Conservation (phyloP, 139 green algal genomes). For the Ettlia oleoabundans region DNA sequence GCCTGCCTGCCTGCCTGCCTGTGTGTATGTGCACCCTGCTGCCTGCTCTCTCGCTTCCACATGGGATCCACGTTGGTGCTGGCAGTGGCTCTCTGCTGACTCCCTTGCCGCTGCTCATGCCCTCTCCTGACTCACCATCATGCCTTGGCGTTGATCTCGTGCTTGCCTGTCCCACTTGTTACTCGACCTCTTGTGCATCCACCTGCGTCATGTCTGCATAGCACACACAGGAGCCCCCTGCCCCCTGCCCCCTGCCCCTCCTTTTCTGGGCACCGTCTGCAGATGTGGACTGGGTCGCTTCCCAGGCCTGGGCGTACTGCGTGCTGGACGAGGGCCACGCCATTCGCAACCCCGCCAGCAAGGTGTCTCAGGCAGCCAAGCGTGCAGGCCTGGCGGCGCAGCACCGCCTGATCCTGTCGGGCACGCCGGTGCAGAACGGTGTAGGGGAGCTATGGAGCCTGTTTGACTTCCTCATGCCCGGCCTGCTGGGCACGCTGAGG, state of each 20-base stretch:
- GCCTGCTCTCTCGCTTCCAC: too few relatives aligned
- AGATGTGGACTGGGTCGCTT: slow-evolving; percentile 80
- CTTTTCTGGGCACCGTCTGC: not conserved
- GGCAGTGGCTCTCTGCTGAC: too few relatives aligned
- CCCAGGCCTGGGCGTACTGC: slow-evolving; percentile 83
- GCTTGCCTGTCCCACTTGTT: too few relatives aligned
- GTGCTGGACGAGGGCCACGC: slow-evolving; percentile 97
- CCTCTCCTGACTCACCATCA: too few relatives aligned
- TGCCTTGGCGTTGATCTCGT: too few relatives aligned
- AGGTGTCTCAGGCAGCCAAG: slow-evolving; percentile 43
- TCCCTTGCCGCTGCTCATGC: too few relatives aligned
- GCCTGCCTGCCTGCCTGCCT: too few relatives aligned
- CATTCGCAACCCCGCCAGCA: slow-evolving; percentile 88
- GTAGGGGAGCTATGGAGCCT: slow-evolving; percentile 95
- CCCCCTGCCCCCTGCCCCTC: not conserved
- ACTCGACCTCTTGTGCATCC: too few relatives aligned
- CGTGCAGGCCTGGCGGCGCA: slow-evolving; percentile 56
- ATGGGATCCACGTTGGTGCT: too few relatives aligned
- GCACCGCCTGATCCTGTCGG: slow-evolving; percentile 91
- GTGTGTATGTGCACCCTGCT: too few relatives aligned
- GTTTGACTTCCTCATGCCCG: slow-evolving; percentile 99
- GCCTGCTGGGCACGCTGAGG: slow-evolving; percentile 68
- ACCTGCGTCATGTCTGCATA: too few relatives aligned
- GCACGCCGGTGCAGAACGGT: slow-evolving; percentile 96
- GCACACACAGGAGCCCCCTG: not conserved